phyloP scores from a whole-genome alignment of 805 yeast species.

The Hyphopichia homilentoma region DNA sequence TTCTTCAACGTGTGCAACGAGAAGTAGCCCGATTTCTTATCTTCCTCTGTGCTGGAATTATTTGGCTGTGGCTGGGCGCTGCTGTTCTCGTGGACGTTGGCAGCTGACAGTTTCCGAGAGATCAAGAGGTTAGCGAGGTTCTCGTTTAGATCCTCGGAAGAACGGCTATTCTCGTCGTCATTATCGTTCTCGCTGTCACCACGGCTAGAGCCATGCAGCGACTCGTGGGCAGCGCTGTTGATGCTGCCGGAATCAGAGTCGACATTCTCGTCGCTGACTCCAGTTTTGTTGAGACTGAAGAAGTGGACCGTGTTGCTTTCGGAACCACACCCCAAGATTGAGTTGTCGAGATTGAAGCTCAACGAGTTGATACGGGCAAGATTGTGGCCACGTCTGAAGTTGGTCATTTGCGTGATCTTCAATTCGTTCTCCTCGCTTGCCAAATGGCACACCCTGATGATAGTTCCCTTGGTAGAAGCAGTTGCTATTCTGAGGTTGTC shows the following conservation, averaged over 20 bases:
- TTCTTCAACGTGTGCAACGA: conserved; percentile 16
- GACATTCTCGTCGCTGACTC: conserved; percentile 5
- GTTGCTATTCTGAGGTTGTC: conserved; percentile 31
- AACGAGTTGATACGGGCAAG: conserved; percentile 30
- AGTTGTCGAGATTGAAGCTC: conserved; percentile 29
- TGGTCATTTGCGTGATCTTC: conserved; percentile 24
- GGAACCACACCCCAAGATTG: conserved; percentile 36
- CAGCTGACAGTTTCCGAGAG: conserved; percentile 15
- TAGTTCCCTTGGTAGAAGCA: conserved; percentile 42
- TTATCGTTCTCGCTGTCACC: conserved; percentile 10
- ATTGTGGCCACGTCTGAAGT: conserved; percentile 40
- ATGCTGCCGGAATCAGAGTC: conserved; percentile 4
- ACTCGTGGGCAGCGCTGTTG: conserved; percentile 6
- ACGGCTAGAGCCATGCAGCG: no score
- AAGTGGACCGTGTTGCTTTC: conserved; percentile 41
- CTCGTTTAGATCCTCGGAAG: conserved; percentile 40
- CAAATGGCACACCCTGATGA: conserved; percentile 31
- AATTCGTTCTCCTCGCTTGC: conserved; percentile 9
- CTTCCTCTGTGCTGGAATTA: conserved; percentile 8
- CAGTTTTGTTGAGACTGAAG: conserved; percentile 19
- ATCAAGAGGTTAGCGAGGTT: conserved; percentile 37
- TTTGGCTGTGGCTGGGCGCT: conserved; percentile 7
- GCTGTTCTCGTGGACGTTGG: conserved; percentile 3
- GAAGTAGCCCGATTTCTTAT: conserved; percentile 9
- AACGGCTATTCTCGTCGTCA: conserved; percentile 17